phyloP scores from a whole-genome alignment of 352 stramenopile species.

The Pythium rhizo-oryzae region DNA sequence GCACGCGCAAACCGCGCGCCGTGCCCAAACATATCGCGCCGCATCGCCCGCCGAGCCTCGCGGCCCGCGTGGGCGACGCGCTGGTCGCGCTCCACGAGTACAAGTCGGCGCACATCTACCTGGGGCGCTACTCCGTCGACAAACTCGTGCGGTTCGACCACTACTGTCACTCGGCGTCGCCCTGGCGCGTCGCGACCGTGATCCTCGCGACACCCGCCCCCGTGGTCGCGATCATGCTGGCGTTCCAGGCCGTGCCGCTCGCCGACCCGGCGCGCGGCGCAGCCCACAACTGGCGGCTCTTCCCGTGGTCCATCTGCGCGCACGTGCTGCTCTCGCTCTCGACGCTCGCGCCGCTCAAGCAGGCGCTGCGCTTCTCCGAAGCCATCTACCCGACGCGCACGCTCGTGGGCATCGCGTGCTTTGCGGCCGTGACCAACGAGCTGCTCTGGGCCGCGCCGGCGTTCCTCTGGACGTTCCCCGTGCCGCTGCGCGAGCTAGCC shows the following conservation, averaged over 20 bases:
- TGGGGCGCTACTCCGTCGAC: constrained; percentile 24
- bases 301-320: not conserved
- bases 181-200: constrained; percentile 4
- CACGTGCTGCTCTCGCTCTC: constrained; percentile 16
- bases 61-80: not conserved
- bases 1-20: not conserved
- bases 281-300: not conserved
- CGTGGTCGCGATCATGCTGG: not conserved
- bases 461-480: constrained; percentile 17
- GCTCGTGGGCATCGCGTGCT: constrained; percentile 6
- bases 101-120: constrained; percentile 1
- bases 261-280: constrained; percentile 9
- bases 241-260: constrained; percentile 11
- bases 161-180: constrained; percentile 3
- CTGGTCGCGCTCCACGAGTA: constrained; percentile 7
- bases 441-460: constrained; percentile 10
- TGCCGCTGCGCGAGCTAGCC: constrained; percentile 18
- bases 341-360: constrained; percentile 14
- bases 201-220: not conserved
- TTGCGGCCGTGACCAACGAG: constrained; percentile 1
- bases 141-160: constrained; percentile 25
- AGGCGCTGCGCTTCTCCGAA: constrained; percentile 13
- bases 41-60: not conserved
- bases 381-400: not conserved
- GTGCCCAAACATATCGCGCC: not conserved